A percentile compares a stretch with the other conserved stretches of the same genome.
Evolutionary conservation across 768 basidiomycete species (phyloP).

Genomic region (Boletellus ananas): DNA sequence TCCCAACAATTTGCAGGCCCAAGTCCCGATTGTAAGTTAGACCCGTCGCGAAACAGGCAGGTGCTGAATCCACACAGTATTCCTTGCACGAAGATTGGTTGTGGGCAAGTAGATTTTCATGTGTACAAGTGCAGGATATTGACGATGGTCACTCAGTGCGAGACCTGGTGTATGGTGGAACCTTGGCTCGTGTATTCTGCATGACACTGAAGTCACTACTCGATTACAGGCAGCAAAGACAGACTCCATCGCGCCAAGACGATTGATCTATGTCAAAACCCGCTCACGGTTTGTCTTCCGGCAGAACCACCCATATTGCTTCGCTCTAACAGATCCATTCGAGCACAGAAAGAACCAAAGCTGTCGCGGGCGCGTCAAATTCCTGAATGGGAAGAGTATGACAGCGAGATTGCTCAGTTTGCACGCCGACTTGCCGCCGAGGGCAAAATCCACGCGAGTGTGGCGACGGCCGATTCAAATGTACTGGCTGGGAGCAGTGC

Average conservation of each 20-base stretch:
- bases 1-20: constrained; percentile 89
- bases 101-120: constrained; percentile 59
- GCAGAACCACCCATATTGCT: not conserved
- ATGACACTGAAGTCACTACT: not conserved
- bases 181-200: not conserved
- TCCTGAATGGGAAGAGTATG: constrained; percentile 97
- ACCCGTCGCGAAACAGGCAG: not conserved
- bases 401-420: constrained; percentile 83
- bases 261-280: constrained; percentile 96
- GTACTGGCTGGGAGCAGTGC: constrained; percentile 55
- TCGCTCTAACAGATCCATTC: constrained; percentile 1
- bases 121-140: constrained; percentile 1
- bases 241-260: constrained; percentile 76
- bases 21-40: constrained; percentile 89
- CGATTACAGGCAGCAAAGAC: constrained; percentile 68
- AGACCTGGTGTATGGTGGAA: constrained; percentile 86
- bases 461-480: constrained; percentile 65
- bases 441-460: constrained; percentile 64
- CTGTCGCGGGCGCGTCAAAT: constrained; percentile 89
- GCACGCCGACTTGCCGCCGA: constrained; percentile 66
- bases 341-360: constrained; percentile 90
- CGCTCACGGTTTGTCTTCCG: constrained; percentile 68
- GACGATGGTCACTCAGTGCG: constrained; percentile 56
- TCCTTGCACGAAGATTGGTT: constrained; percentile 93
- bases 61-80: constrained; percentile 44